phyloP scores from a whole-genome alignment of 2,329 filamentous ascomycete species.

The Fusarium setosum region DNA sequence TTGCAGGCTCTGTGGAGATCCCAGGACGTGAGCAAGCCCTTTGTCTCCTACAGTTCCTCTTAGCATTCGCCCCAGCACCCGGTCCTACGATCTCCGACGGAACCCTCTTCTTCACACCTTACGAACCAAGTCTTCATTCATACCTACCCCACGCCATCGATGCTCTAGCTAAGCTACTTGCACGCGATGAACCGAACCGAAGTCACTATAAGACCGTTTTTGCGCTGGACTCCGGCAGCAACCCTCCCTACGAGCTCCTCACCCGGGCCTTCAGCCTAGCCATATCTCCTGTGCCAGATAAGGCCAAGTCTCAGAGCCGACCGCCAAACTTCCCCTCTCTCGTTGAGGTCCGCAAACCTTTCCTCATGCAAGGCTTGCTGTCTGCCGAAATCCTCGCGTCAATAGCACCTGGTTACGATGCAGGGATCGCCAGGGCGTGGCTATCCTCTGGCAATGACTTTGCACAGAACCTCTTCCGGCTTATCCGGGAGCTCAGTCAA shows the following conservation, averaged over 20 bases:
- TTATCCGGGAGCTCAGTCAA: conserved; percentile 78
- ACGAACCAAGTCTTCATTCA: conserved; percentile 83
- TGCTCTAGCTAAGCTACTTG: conserved; percentile 88
- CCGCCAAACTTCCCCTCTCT: conserved; percentile 71
- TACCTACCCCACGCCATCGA: conserved; percentile 94
- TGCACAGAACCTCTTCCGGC: conserved; percentile 79
- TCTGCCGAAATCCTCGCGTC: conserved; percentile 89
- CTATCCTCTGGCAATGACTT: conserved; percentile 87
- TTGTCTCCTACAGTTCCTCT: conserved; percentile 86
- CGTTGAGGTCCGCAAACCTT: conserved; percentile 86
- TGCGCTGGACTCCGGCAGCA: conserved; percentile 72
- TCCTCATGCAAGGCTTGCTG: conserved; percentile 91
- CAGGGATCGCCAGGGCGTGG: conserved; percentile 80
- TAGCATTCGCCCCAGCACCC: conserved; percentile 89
- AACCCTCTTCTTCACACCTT: conserved; percentile 80
- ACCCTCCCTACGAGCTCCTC: conserved; percentile 79
- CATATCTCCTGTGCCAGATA: conserved; percentile 85
- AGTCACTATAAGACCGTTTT: conserved; percentile 87
- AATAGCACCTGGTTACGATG: conserved; percentile 77
- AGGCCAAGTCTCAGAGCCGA: conserved; percentile 61
- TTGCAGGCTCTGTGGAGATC: conserved; percentile 82
- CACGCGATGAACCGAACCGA: conserved; percentile 92
- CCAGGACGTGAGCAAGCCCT: conserved; percentile 88
- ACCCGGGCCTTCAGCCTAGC: conserved; percentile 89
- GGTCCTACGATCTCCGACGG: conserved; percentile 68